phyloP scores from a whole-genome alignment of 1,284 basidiomycete genomes.

The Puccinia hordei region DNA sequence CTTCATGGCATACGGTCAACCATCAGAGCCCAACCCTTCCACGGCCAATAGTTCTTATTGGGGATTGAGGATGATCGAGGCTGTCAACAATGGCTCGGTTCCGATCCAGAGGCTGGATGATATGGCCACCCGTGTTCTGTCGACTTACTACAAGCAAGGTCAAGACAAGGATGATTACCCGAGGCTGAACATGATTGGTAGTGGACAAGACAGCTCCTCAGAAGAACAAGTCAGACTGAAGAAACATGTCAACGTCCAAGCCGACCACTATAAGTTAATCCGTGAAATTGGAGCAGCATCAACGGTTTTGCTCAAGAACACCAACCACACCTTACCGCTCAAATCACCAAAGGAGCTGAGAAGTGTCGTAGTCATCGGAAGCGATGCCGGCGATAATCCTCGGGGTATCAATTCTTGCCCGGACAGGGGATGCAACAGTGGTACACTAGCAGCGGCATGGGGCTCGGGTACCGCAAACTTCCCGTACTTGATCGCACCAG shows the following conservation, averaged over 20 bases:
- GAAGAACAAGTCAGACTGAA: conserved; percentile 11
- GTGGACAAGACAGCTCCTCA: conserved; percentile 35
- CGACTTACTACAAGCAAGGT: conserved; percentile 49
- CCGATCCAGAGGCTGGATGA: conserved; percentile 39
- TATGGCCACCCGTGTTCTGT: conserved; percentile 45
- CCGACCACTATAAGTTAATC: conserved; percentile 54
- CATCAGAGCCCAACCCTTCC: conserved; percentile 40
- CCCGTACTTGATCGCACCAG: conserved; percentile 31
- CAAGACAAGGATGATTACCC: conserved; percentile 41
- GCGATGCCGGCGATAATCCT: conserved; percentile 46
- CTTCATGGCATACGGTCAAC: conserved; percentile 37
- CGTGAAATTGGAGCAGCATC: conserved; percentile 54
- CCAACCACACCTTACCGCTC: conserved; percentile 52
- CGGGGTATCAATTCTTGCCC: conserved; percentile 27
- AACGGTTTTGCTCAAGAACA: conserved; percentile 56
- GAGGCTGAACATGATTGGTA: conserved; percentile 13
- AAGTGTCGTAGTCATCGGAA: conserved; percentile 31
- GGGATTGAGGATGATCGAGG: conserved; percentile 41
- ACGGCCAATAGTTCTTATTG: conserved; percentile 39
- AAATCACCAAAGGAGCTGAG: conserved; percentile 36
- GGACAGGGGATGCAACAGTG: conserved; percentile 37
- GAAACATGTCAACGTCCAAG: conserved; percentile 53
- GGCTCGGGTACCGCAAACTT: conserved; percentile 38
- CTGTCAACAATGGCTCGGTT: conserved; percentile 46
- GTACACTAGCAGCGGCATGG: conserved; percentile 46